Conservation (phyloP, 2,329 filamentous ascomycete species). For the Leptographium lundbergii region DNA sequence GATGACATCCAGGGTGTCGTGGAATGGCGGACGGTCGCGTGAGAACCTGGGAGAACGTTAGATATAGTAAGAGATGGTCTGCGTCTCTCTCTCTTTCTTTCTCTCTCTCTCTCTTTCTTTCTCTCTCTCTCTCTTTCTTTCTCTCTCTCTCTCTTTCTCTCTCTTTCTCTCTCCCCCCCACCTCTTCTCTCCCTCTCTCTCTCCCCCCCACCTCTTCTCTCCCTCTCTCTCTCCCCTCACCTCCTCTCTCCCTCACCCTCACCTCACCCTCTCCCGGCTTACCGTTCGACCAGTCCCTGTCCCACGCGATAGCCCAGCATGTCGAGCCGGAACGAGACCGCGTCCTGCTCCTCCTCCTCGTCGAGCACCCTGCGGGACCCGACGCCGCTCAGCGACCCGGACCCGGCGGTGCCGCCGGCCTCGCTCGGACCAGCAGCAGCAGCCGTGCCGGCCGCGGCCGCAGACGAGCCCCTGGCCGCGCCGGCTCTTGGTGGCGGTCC, state of each 20-base stretch:
- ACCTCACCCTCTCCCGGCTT: slow-evolving; percentile 19
- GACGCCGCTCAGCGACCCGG: neutral
- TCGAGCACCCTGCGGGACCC: slow-evolving; percentile 33
- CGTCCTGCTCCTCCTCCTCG: slow-evolving; percentile 73
- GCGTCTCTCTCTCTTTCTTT: neutral
- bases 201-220: no score
- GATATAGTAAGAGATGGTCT: no score
- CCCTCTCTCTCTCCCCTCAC: no score
- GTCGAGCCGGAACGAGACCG: slow-evolving; percentile 75
- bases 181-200: no score
- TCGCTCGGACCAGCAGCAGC: neutral
- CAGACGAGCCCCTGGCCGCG: slow-evolving; percentile 5
- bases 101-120: no score
- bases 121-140: no score
- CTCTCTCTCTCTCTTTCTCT: no score
- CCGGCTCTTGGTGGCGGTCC: neutral
- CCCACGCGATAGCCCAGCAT: slow-evolving; percentile 82
- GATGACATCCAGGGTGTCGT: slow-evolving; percentile 86
- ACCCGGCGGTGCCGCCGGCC: neutral
- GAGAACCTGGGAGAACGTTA: slow-evolving; percentile 51
- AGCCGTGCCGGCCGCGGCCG: no score
- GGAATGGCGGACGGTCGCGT: slow-evolving; percentile 72
- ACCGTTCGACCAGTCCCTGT: slow-evolving; percentile 85
- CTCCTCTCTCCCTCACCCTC: no score
- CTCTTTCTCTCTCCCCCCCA: no score